A percentile compares a stretch with the other conserved stretches of the same genome.
Evolutionary conservation across 2,329 filamentous ascomycete genomes (phyloP).

Genomic region (Aspergillus sp.): DNA sequence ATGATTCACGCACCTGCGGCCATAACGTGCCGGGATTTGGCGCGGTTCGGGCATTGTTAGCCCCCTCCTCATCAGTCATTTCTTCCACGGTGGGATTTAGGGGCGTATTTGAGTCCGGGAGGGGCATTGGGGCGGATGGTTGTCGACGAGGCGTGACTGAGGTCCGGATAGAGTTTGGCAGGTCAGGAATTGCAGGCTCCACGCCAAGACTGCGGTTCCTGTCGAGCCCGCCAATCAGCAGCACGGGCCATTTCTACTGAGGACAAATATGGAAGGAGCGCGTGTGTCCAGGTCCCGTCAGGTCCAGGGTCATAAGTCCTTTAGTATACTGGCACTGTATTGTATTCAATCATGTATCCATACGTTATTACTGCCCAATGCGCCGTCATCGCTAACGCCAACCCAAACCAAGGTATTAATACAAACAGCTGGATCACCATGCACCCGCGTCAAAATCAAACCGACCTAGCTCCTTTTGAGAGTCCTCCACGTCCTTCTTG

Average conservation of each 20-base stretch:
- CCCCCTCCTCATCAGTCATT: conserved; percentile 1
- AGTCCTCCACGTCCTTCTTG: conserved; percentile 97
- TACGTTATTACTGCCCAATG: conserved; percentile 5
- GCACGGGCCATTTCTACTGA: background rate
- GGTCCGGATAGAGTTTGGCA: conserved; percentile 14
- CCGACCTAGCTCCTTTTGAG: conserved; percentile 80
- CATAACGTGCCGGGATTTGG: conserved; percentile 11
- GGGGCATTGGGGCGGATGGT: conserved; percentile 7
- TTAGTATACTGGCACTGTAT: background rate
- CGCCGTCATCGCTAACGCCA: background rate
- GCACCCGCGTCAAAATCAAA: conserved; percentile 85
- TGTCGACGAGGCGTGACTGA: background rate
- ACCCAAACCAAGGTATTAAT: conserved; percentile 12
- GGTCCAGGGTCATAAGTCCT: no score
- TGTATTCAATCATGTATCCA: conserved; percentile 3
- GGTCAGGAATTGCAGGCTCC: background rate
- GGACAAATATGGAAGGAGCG: background rate
- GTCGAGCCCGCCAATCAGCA: background rate
- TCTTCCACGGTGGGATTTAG: conserved; percentile 23
- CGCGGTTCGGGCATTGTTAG: background rate
- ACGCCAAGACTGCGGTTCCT: conserved; percentile 9
- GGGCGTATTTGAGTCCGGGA: background rate
- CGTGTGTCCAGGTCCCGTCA: no score
- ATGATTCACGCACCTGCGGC: conserved; percentile 21
- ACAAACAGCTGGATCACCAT: conserved; percentile 48